Evolutionary conservation across 1,284 basidiomycete species (phyloP).

Genomic region (Sutorius eximius): DNA sequence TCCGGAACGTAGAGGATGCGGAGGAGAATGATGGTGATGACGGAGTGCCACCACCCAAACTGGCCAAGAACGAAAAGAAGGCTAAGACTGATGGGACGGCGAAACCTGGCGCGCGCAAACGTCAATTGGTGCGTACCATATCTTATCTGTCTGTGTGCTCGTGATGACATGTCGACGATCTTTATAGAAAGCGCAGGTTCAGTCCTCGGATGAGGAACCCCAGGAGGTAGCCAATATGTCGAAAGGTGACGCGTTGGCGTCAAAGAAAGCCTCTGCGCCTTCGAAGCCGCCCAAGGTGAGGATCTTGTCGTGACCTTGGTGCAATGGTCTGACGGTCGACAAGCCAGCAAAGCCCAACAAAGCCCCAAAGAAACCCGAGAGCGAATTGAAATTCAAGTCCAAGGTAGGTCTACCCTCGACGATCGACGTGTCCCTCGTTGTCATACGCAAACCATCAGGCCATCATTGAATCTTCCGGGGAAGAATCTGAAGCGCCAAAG

Average conservation of each 20-base stretch:
- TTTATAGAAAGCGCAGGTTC: conserved; percentile 1
- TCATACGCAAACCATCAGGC: conserved; percentile 17
- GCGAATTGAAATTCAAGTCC: conserved; percentile 22
- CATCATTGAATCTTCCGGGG: conserved; percentile 27
- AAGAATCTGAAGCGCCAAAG: conserved; percentile 6
- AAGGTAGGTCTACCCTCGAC: conserved; percentile 13
- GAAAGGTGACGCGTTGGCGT: neutral
- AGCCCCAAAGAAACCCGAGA: conserved; percentile 20
- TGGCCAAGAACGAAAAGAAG: conserved; percentile 9
- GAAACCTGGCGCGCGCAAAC: conserved; percentile 9
- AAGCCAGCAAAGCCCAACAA: conserved; percentile 11
- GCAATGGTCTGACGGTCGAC: neutral
- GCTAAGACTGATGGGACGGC: neutral
- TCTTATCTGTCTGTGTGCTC: neutral
- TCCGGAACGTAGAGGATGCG: conserved; percentile 2
- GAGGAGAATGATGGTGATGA: neutral
- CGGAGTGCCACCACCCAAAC: neutral
- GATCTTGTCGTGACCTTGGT: neutral
- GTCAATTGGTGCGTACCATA: conserved; percentile 11
- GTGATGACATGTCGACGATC: neutral
- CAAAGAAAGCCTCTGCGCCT: conserved; percentile 15
- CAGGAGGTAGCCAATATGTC: conserved; percentile 5
- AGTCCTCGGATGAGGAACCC: neutral
- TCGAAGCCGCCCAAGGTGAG: conserved; percentile 15
- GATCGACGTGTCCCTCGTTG: neutral